Percentiles rank a stretch among this genome's conserved stretches.
Conservation (phyloP, 495 filamentous ascomycete species). For the Aspergillus ellipticus region DNA sequence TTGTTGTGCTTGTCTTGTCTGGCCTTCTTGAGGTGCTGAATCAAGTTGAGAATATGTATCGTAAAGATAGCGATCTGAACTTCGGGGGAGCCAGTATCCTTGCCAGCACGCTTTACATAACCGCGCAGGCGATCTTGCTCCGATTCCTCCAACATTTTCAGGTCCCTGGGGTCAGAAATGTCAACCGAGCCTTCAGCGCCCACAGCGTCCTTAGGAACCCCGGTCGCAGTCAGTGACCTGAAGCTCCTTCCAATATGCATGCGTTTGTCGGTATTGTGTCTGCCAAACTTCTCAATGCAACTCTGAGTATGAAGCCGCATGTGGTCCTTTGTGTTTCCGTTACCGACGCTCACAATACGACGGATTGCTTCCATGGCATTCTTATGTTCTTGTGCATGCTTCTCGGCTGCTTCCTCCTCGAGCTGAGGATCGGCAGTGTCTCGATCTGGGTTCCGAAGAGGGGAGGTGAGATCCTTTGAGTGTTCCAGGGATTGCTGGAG, state of each 20-base stretch:
- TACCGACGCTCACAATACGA: slow-evolving; percentile 70
- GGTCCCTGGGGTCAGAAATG: no score
- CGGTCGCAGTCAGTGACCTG: no score
- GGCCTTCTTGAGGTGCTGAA: slow-evolving; percentile 50
- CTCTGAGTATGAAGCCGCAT: slow-evolving; percentile 74
- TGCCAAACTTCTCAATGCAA: slow-evolving; percentile 83
- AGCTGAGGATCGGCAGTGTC: slow-evolving; percentile 41
- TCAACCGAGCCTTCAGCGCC: no score
- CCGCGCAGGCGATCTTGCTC: slow-evolving; percentile 52
- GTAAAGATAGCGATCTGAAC: slow-evolving; percentile 98
- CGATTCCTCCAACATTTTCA: no score
- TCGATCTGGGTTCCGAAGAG: slow-evolving; percentile 34
- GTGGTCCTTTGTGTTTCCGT: slow-evolving; percentile 71
- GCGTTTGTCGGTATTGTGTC: slow-evolving; percentile 88
- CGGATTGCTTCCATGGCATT: slow-evolving; percentile 59
- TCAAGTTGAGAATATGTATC: slow-evolving; percentile 81
- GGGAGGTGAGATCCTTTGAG: slow-evolving; percentile 60
- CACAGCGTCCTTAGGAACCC: no score
- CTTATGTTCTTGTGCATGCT: slow-evolving; percentile 26
- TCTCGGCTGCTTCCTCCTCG: slow-evolving; percentile 30
- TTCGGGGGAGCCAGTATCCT: slow-evolving; percentile 88
- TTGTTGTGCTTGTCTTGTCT: slow-evolving; percentile 88
- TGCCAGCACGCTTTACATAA: slow-evolving; percentile 81
- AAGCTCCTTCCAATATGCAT: no score
- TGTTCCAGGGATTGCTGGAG: slow-evolving; percentile 59